These are phyloP conservation scores for Kodamaea lidongshanica DNA, from an alignment of 805 yeast genomes.

Conservation along the genomic window DNA sequence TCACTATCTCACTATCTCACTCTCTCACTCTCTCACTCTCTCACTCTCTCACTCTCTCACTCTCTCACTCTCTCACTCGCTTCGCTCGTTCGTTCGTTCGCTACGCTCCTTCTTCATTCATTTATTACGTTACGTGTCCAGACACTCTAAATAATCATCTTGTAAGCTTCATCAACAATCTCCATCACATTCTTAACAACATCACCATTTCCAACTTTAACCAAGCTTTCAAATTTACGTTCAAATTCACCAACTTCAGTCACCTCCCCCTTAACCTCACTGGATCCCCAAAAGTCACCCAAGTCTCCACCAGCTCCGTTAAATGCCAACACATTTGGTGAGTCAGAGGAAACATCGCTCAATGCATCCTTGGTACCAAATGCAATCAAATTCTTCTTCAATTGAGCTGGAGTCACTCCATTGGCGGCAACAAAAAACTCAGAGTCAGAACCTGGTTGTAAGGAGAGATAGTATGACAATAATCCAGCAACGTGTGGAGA, in stretches of 20 bases:
- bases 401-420: slow-evolving; percentile 45
- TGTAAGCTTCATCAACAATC: slow-evolving; percentile 23
- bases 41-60: too few relatives aligned
- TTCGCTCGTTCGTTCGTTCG: too few relatives aligned
- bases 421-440: slow-evolving; percentile 38
- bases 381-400: slow-evolving; percentile 47
- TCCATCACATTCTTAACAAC: slow-evolving; percentile 21
- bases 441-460: slow-evolving; percentile 47
- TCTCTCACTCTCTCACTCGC: too few relatives aligned
- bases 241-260: slow-evolving; percentile 8
- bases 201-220: slow-evolving; percentile 17
- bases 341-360: slow-evolving; percentile 38
- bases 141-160: slow-evolving; percentile 7
- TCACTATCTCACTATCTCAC: too few relatives aligned
- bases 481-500: slow-evolving; percentile 56
- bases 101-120: background rate
- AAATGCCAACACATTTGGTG: slow-evolving; percentile 55
- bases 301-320: slow-evolving; percentile 56
- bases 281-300: slow-evolving; percentile 43
- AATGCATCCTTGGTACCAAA: slow-evolving; percentile 47
- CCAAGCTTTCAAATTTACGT: slow-evolving; percentile 17
- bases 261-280: slow-evolving; percentile 3
- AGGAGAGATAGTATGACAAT: slow-evolving; percentile 49
- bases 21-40: too few relatives aligned
- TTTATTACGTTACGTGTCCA: background rate